phyloP scores from a whole-genome alignment of 2,329 filamentous ascomycete genomes.

The Paecilomyces variotii region DNA sequence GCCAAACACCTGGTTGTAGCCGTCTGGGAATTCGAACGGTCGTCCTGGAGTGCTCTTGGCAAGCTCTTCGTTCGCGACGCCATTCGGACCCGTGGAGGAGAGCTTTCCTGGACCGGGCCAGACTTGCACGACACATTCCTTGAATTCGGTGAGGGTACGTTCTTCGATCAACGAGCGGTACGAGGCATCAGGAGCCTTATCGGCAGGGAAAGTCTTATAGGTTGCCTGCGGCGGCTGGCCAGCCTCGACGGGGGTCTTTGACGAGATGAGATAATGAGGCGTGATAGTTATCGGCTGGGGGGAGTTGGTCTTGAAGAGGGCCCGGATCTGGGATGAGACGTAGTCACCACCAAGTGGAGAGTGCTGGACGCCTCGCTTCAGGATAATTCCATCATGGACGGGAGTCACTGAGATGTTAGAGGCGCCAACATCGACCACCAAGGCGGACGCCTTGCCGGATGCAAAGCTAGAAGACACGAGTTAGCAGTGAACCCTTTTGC shows the following conservation, averaged over 20 bases:
- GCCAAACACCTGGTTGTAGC: constrained; percentile 91
- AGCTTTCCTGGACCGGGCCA: constrained; percentile 76
- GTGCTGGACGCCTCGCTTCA: constrained; percentile 81
- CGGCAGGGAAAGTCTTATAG: constrained; percentile 60
- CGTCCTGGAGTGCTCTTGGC: constrained; percentile 66
- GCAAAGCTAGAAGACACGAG: constrained; percentile 54
- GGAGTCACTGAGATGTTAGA: constrained; percentile 83
- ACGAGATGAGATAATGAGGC: constrained; percentile 80
- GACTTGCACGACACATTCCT: constrained; percentile 91
- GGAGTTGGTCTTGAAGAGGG: constrained; percentile 61
- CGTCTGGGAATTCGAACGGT: constrained; percentile 95
- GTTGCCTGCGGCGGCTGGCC: constrained; percentile 69
- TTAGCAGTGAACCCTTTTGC: constrained; percentile 1
- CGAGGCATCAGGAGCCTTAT: constrained; percentile 52
- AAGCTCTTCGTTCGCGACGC: constrained; percentile 63
- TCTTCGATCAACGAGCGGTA: constrained; percentile 86
- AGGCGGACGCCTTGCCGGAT: constrained; percentile 82
- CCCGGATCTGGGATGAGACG: constrained; percentile 79
- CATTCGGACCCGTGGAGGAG: constrained; percentile 40
- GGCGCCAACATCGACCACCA: constrained; percentile 87
- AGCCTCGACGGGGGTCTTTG: constrained; percentile 83
- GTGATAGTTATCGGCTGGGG: constrained; percentile 65
- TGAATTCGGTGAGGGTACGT: constrained; percentile 88
- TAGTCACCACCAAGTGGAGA: constrained; percentile 83
- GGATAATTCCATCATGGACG: constrained; percentile 86